A percentile compares a stretch with the other conserved stretches of the same genome.
Conservation (phyloP, 1,139 yeast species). For the Arxiozyma bovina region DNA sequence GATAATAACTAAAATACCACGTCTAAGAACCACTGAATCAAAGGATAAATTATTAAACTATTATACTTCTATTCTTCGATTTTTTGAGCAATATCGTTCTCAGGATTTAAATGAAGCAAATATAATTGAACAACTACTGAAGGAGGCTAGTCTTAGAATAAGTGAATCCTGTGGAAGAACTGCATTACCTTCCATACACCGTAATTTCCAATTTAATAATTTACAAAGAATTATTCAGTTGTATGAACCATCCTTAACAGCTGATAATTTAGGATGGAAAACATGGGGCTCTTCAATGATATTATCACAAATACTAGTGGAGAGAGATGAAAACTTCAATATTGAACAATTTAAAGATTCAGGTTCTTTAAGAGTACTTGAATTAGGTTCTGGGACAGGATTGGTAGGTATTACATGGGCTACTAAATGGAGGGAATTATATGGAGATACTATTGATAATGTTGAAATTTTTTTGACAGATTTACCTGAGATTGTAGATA, state of each 20-base stretch:
- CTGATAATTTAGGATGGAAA: slow-evolving; percentile 80
- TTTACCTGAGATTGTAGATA: slow-evolving; percentile 64
- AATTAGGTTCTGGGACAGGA: slow-evolving; percentile 93
- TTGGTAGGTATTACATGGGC: slow-evolving; percentile 67
- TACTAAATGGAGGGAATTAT: slow-evolving; percentile 21
- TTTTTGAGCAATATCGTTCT: slow-evolving; percentile 33
- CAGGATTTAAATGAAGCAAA: slow-evolving; percentile 29
- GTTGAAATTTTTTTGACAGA: slow-evolving; percentile 60
- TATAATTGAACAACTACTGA: slow-evolving; percentile 33
- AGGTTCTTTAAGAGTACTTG: slow-evolving; percentile 41
- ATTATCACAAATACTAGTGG: slow-evolving; percentile 42
- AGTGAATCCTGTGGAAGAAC: slow-evolving; percentile 83
- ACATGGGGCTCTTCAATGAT: slow-evolving; percentile 93
- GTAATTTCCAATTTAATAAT: slow-evolving; percentile 39
- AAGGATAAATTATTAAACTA: slow-evolving; percentile 41
- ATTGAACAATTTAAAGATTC: not conserved
- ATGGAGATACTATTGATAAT: slow-evolving; percentile 31
- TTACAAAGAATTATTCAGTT: slow-evolving; percentile 37
- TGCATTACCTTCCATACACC: slow-evolving; percentile 64
- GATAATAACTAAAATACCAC: slow-evolving; percentile 29
- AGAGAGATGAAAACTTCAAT: slow-evolving; percentile 8
- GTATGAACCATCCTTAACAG: slow-evolving; percentile 77
- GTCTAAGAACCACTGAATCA: slow-evolving; percentile 8
- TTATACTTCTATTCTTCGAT: slow-evolving; percentile 57
- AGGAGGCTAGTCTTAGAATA: slow-evolving; percentile 53